Conservation (phyloP, 2,329 filamentous ascomycete species). For the Pseudocercospora fuligena region DNA sequence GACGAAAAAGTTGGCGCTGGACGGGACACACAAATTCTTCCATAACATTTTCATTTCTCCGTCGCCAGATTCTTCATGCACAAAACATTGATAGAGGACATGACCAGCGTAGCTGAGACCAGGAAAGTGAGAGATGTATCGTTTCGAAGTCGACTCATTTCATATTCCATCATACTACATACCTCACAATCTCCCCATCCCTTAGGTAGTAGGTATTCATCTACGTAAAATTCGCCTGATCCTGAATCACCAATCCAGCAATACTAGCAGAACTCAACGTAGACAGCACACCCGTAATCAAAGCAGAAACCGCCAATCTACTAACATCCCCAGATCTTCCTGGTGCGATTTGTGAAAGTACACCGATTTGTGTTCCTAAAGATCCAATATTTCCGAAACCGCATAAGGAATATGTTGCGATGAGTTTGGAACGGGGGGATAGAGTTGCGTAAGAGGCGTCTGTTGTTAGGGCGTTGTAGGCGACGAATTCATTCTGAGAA, state of each 20-base stretch:
- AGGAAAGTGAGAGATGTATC: no score
- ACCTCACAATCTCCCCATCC: neutral
- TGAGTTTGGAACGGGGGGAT: conserved; percentile 73
- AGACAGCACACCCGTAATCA: conserved; percentile 76
- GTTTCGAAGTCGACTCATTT: no score
- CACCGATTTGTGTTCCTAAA: conserved; percentile 87
- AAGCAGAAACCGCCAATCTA: conserved; percentile 73
- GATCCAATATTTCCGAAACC: conserved; percentile 80
- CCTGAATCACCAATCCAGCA: conserved; percentile 74
- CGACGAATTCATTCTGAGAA: conserved; percentile 73
- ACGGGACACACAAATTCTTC: neutral
- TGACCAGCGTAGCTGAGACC: no score
- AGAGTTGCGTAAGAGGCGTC: conserved; percentile 61
- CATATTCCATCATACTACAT: neutral
- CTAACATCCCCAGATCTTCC: conserved; percentile 75
- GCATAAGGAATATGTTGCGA: conserved; percentile 85
- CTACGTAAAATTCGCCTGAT: conserved; percentile 43
- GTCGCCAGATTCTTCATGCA: no score
- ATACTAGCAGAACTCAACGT: conserved; percentile 75
- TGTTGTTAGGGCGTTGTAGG: conserved; percentile 64
- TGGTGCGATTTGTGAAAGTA: conserved; percentile 80
- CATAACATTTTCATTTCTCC: no score
- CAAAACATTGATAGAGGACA: no score
- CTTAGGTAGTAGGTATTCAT: no score
- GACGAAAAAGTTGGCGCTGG: neutral